A percentile compares a stretch with the other conserved stretches of the same genome.
These are phyloP conservation scores for Aspergillus tamarii DNA, from an alignment of 2,329 filamentous ascomycete species.

Conservation along the genomic window DNA sequence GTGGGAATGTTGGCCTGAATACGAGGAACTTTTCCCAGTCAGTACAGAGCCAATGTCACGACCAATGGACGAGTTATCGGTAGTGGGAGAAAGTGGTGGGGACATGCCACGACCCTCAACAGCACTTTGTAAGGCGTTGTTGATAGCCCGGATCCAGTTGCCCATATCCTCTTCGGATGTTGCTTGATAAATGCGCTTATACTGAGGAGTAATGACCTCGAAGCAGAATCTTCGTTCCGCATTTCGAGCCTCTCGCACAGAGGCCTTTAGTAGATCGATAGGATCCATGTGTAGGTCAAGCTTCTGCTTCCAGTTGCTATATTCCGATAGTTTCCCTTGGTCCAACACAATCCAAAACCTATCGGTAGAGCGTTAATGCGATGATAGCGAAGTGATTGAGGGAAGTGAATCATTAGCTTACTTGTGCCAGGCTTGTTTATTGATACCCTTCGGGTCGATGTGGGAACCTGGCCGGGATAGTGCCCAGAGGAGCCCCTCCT, in stretches of 20 bases:
- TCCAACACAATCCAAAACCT: conserved; percentile 99
- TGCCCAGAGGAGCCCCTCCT: conserved; percentile 94
- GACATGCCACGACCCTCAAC: conserved; percentile 75
- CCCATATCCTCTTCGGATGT: conserved; percentile 98
- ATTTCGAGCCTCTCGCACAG: conserved; percentile 91
- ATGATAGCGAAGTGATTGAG: not conserved
- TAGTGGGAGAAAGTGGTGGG: conserved; percentile 46
- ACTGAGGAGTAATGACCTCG: conserved; percentile 95
- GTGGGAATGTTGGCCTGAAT: conserved; percentile 58
- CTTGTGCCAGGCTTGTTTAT: conserved; percentile 99
- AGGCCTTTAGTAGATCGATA: conserved; percentile 95
- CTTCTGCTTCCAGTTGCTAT: conserved; percentile 98
- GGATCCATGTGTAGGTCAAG: conserved; percentile 97
- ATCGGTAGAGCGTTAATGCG: not conserved
- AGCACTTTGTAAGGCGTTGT: conserved; percentile 94
- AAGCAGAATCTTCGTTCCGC: conserved; percentile 96
- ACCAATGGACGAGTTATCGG: conserved; percentile 64
- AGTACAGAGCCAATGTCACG: conserved; percentile 91
- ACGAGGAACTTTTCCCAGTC: conserved; percentile 80
- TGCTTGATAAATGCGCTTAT: conserved; percentile 94
- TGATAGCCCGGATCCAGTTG: conserved; percentile 93
- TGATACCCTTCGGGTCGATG: conserved; percentile 90
- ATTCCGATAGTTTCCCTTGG: conserved; percentile 94
- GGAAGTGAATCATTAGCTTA: conserved; percentile 44
- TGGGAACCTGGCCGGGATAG: conserved; percentile 90